Conservation (phyloP, 2,329 filamentous ascomycete genomes). For the Didymellaceae sp. region DNA sequence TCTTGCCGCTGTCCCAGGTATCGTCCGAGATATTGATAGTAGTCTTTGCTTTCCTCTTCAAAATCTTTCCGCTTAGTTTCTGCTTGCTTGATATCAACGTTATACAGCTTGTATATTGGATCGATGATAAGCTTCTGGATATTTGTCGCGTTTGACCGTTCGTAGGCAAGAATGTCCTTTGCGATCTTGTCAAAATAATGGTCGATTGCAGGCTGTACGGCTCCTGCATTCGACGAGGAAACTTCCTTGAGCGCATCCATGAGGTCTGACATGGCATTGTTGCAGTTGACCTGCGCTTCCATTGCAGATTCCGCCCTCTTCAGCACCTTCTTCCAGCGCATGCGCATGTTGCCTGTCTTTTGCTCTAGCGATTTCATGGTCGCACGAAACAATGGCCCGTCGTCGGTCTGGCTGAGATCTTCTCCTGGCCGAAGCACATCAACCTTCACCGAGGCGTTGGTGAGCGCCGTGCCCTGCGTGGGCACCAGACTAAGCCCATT, state of each 20-base stretch:
- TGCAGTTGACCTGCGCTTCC: constrained; percentile 78
- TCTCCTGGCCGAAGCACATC: constrained; percentile 89
- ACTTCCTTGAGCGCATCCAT: constrained; percentile 87
- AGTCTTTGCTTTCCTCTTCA: constrained; percentile 98
- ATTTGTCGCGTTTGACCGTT: constrained; percentile 81
- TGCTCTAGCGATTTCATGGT: constrained; percentile 97
- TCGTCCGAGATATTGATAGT: constrained; percentile 91
- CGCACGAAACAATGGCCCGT: constrained; percentile 93
- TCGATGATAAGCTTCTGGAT: constrained; percentile 95
- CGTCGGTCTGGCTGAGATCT: constrained; percentile 80
- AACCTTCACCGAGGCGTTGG: constrained; percentile 67
- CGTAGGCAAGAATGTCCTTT: constrained; percentile 84
- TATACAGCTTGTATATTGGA: constrained; percentile 88
- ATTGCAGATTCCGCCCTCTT: constrained; percentile 92
- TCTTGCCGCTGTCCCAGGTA: constrained; percentile 97
- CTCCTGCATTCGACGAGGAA: constrained; percentile 89
- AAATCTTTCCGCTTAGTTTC: constrained; percentile 97
- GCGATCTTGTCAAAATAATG: constrained; percentile 99
- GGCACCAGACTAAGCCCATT: constrained; percentile 53
- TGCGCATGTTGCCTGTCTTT: constrained; percentile 92
- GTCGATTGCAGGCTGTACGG: constrained; percentile 94
- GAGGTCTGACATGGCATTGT: constrained; percentile 82
- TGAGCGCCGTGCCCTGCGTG: constrained; percentile 48
- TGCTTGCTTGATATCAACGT: constrained; percentile 95
- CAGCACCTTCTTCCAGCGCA: constrained; percentile 93